Percentiles rank a stretch among this genome's conserved stretches.
phyloP scores from a whole-genome alignment of 1,139 yeast genomes.

The Suhomyces chickasaworum region DNA sequence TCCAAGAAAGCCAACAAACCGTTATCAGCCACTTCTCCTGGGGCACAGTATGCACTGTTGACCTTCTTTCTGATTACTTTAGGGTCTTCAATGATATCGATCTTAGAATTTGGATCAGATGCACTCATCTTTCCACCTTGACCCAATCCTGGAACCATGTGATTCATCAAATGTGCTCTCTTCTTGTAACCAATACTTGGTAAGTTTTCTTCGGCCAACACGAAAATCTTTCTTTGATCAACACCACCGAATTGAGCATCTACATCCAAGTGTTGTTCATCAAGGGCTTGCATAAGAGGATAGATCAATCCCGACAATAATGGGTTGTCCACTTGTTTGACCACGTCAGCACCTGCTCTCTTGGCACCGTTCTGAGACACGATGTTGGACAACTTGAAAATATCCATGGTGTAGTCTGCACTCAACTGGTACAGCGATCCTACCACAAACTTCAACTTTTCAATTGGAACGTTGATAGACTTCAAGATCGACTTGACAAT shows the following conservation, averaged over 20 bases:
- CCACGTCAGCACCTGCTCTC: constrained; percentile 99
- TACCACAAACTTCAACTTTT: constrained; percentile 75
- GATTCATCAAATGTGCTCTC: constrained; percentile 98
- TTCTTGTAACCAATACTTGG: constrained; percentile 88
- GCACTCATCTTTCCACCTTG: constrained; percentile 99
- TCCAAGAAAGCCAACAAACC: constrained; percentile 87
- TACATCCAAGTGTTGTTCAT: constrained; percentile 84
- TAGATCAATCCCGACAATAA: constrained; percentile 90
- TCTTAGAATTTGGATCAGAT: constrained; percentile 96
- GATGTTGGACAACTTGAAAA: constrained; percentile 77
- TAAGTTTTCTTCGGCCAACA: constrained; percentile 93
- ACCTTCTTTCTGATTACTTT: constrained; percentile 87
- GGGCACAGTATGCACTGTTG: constrained; percentile 90
- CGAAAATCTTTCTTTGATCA: constrained; percentile 97
- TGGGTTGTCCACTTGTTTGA: constrained; percentile 94
- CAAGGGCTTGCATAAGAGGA: constrained; percentile 98
- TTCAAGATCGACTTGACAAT: constrained; percentile 81
- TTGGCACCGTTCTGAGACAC: constrained; percentile 95
- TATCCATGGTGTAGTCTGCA: constrained; percentile 80
- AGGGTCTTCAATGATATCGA: constrained; percentile 89
- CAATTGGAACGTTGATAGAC: constrained; percentile 90
- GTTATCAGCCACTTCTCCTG: constrained; percentile 89
- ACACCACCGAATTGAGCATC: constrained; percentile 99
- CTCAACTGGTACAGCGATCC: constrained; percentile 88
- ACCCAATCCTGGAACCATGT: constrained; percentile 96